phyloP scores from a whole-genome alignment of 495 filamentous ascomycete genomes.

The Oleoguttula mirabilis region DNA sequence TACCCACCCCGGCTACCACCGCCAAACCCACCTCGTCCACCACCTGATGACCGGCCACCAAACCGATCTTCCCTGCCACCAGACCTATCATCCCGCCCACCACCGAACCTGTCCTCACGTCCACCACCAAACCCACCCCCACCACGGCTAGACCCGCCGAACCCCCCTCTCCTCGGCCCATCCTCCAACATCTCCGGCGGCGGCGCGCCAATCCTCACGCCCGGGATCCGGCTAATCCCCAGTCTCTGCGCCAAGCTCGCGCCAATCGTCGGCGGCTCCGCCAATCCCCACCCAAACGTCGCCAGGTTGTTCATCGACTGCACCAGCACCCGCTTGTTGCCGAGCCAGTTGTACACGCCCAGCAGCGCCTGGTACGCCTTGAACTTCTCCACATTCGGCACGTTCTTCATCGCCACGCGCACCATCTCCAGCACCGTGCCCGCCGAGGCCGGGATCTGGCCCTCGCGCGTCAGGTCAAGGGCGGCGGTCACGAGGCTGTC shows the following conservation, averaged over 20 bases:
- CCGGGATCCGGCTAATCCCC: conserved; percentile 33
- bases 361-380: conserved; percentile 44
- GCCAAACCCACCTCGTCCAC: background rate
- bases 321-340: conserved; percentile 34
- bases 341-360: conserved; percentile 27
- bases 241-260: conserved; percentile 35
- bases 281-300: conserved; percentile 49
- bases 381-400: conserved; percentile 37
- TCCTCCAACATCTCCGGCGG: conserved; percentile 1
- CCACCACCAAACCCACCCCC: conserved; percentile 9
- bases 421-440: conserved; percentile 31
- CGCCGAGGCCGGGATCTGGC: conserved; percentile 26
- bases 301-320: conserved; percentile 50
- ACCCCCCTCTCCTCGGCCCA: conserved; percentile 2
- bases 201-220: conserved; percentile 37
- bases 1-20: background rate
- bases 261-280: conserved; percentile 42
- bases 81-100: conserved; percentile 5
- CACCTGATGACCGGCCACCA: conserved; percentile 9
- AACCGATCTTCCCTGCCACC: conserved; percentile 7
- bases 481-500: conserved; percentile 39
- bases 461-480: conserved; percentile 41
- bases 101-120: conserved; percentile 16
- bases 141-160: conserved; percentile 9
- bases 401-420: conserved; percentile 24